These are phyloP conservation scores for Salvia miltiorrhiza DNA, from an alignment of 257 asterid species.

Conservation along the genomic window DNA sequence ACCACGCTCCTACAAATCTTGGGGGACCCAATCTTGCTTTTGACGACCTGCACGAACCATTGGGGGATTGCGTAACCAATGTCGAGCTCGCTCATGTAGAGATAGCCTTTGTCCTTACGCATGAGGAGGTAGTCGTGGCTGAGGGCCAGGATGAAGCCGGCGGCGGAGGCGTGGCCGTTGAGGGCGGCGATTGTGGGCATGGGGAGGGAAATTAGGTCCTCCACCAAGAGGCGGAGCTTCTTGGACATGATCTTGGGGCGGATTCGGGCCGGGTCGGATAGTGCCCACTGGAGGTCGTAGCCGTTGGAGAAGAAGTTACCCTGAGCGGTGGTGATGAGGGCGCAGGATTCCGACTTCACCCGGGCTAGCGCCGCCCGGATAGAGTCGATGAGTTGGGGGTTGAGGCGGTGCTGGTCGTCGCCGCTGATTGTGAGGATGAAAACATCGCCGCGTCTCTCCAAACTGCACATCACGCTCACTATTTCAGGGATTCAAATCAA, in stretches of 20 bases:
- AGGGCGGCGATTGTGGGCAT: constrained; percentile 85
- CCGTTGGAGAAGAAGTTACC: constrained; percentile 86
- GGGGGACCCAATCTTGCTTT: constrained; percentile 36
- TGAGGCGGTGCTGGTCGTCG: neutral
- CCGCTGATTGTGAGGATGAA: constrained; percentile 1
- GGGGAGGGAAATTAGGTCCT: constrained; percentile 54
- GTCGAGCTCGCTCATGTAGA: constrained; percentile 70
- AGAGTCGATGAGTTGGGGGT: neutral
- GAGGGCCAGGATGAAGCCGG: constrained; percentile 49
- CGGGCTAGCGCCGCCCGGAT: neutral
- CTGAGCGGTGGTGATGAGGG: constrained; percentile 64
- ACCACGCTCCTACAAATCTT: constrained; percentile 49
- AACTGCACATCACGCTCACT: neutral
- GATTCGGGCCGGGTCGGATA: constrained; percentile 15
- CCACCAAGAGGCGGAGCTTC: constrained; percentile 47
- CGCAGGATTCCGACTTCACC: constrained; percentile 19
- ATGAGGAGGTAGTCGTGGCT: constrained; percentile 60
- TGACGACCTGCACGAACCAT: constrained; percentile 51
- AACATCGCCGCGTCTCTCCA: neutral
- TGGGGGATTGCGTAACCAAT: constrained; percentile 33
- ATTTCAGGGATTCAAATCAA: too few species aligned
- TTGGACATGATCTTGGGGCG: constrained; percentile 34
- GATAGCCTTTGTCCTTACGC: constrained; percentile 53
- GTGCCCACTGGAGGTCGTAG: constrained; percentile 64
- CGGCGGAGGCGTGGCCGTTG: constrained; percentile 69